Base-by-base conservation (phyloP, 805 yeast species). In the Aciculoconidium aculeatum region DNA sequence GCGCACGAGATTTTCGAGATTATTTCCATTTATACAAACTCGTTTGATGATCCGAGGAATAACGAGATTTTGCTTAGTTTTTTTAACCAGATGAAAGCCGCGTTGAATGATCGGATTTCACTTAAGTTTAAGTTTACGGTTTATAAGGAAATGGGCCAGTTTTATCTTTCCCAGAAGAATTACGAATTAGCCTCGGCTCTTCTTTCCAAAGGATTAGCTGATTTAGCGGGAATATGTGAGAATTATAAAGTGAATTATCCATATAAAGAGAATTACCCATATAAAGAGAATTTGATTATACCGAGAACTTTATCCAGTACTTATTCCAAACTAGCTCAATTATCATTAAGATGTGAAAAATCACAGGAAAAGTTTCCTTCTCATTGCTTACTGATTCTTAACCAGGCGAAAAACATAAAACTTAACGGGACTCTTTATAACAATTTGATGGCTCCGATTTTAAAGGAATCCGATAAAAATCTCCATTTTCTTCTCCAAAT, bases 101-200 rank as follows among this genome's bases (percentile, higher is more conserved):
- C 35, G 7, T 37, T 56, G 23, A 52, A 50, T 14, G 39, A 42
- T 10, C 39, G 43, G 10, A 25, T 57, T 15, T 39, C 49, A 11
- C 31, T 33, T 14, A 45, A 40, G 13, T 47, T 56, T 27, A 45
- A 53, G 13, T 40, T 50, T 19, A 39, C 47, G 7, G 40, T 59
- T 16, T 48, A 42, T 28, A 34, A 34, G 16, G 55, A 53, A 17
- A 52, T 61, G 62, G 48, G 55, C 11, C 42, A 40, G 19, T 35
- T 57, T 4, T 55, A 58, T 37, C 39, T 38, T 10, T 31, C 32
- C 4, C 46, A 47, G 15, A 51, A 53, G 11, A 48, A 56, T 19
- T 22, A 39, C 5, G 32, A 35, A 6, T 36, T 43, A 17, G 54
- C 59, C 2, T 28, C 26, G 9, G 41, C 42, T 10, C 47, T 59